These are phyloP conservation scores for Talaromyces piceae DNA, from an alignment of 2,329 filamentous ascomycete species.

Conservation along the genomic window DNA sequence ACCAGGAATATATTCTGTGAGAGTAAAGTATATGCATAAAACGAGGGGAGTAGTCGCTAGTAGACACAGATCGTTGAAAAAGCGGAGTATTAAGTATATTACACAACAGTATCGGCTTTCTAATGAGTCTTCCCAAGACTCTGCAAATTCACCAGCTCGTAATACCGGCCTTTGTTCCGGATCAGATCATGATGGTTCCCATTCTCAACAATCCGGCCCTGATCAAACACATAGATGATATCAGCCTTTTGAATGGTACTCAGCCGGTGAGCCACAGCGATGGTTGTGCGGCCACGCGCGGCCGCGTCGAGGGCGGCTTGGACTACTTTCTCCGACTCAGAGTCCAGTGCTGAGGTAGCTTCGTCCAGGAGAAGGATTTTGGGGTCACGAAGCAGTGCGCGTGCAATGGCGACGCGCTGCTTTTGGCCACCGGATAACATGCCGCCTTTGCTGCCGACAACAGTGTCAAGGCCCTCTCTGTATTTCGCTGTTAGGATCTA, in stretches of 20 bases:
- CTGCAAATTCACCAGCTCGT: slow-evolving; percentile 72
- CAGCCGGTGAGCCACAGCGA: slow-evolving; percentile 86
- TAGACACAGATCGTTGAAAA: neutral
- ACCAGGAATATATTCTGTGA: too few relatives aligned
- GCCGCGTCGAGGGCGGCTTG: slow-evolving; percentile 74
- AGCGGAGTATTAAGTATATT: neutral
- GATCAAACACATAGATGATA: slow-evolving; percentile 93
- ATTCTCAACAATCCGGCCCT: slow-evolving; percentile 75
- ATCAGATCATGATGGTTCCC: slow-evolving; percentile 72
- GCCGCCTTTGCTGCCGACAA: slow-evolving; percentile 79
- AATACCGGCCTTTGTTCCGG: slow-evolving; percentile 63
- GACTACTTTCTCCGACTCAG: slow-evolving; percentile 44
- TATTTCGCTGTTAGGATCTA: slow-evolving; percentile 19
- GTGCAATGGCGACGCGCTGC: slow-evolving; percentile 87
- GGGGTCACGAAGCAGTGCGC: slow-evolving; percentile 82
- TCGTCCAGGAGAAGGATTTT: slow-evolving; percentile 80
- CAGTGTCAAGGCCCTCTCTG: slow-evolving; percentile 70
- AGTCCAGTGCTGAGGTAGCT: slow-evolving; percentile 52
- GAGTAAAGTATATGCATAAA: too few relatives aligned
- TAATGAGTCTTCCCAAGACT: slow-evolving; percentile 42
- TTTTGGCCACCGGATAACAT: slow-evolving; percentile 88
- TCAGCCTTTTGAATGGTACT: slow-evolving; percentile 93
- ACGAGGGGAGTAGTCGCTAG: too few relatives aligned
- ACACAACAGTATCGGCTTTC: neutral
- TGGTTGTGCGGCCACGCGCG: slow-evolving; percentile 77